These are phyloP conservation scores for Arthrobotrys conoides DNA, from an alignment of 2,329 filamentous ascomycete species.

Conservation along the genomic window DNA sequence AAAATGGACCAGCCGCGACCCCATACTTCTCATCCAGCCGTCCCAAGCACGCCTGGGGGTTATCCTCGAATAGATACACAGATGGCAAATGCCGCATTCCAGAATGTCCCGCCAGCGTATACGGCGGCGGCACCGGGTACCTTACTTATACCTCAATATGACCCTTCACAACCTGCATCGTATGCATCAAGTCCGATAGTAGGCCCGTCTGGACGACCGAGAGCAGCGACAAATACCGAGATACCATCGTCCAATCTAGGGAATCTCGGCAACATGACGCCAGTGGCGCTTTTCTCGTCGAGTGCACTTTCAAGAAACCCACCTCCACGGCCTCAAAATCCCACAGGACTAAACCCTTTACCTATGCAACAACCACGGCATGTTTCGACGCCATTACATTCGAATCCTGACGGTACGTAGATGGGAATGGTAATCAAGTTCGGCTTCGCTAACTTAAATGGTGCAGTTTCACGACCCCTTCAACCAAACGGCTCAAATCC, in stretches of 20 bases:
- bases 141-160: conserved; percentile 58
- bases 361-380: conserved; percentile 58
- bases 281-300: conserved; percentile 56
- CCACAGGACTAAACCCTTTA: conserved; percentile 40
- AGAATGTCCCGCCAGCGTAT: conserved; percentile 52
- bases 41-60: conserved; percentile 49
- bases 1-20: conserved; percentile 59
- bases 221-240: conserved; percentile 59
- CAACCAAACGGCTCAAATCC: conserved; percentile 55
- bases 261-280: conserved; percentile 59
- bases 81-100: conserved; percentile 50
- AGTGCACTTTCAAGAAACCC: conserved; percentile 52
- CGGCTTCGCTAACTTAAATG: conserved; percentile 28
- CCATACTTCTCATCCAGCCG: conserved; percentile 55
- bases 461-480: conserved; percentile 46
- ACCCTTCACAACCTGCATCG: conserved; percentile 57
- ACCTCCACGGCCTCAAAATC: conserved; percentile 47
- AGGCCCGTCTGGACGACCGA: conserved; percentile 48
- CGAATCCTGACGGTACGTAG: conserved; percentile 46
- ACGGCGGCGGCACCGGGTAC: conserved; percentile 37
- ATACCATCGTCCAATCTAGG: conserved; percentile 54
- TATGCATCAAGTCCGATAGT: conserved; percentile 60
- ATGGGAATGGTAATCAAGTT: not conserved
- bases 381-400: conserved; percentile 52
- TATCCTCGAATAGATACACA: conserved; percentile 60